Evolutionary conservation across 108 stramenopile genomes (phyloP).

Genomic region (Nannochloropsis granulata): DNA sequence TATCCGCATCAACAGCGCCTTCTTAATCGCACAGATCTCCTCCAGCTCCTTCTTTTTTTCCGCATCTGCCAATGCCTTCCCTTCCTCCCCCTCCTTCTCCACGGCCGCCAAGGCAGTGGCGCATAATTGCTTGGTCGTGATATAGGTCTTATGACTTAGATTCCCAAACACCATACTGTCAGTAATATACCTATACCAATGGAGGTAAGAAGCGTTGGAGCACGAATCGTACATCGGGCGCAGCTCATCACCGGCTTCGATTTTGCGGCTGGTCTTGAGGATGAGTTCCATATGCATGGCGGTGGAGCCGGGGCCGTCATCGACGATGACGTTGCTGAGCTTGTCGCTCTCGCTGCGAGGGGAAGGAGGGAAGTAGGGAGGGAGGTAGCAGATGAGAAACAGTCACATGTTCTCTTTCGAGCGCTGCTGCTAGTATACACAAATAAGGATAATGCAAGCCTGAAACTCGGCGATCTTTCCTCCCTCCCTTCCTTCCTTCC

Average conservation of each 20-base stretch:
- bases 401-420: too few species aligned
- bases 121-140: neutral
- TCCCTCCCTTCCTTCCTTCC: neutral
- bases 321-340: neutral
- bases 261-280: neutral
- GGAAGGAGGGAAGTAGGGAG: neutral
- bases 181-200: neutral
- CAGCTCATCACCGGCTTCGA: neutral
- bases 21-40: neutral
- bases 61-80: neutral
- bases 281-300: neutral
- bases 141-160: neutral
- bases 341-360: neutral
- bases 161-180: neutral
- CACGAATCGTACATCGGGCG: neutral
- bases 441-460: neutral
- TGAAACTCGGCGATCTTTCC: neutral
- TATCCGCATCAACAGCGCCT: neutral
- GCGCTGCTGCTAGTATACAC: neutral
- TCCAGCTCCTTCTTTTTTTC: neutral
- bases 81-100: neutral
- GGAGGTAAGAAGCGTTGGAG: neutral
- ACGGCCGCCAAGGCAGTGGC: neutral
- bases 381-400: neutral
- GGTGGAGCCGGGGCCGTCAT: neutral